These are phyloP conservation scores for Luzula sylvatica DNA, from an alignment of 176 grass and related monocot species.

Conservation along the genomic window DNA sequence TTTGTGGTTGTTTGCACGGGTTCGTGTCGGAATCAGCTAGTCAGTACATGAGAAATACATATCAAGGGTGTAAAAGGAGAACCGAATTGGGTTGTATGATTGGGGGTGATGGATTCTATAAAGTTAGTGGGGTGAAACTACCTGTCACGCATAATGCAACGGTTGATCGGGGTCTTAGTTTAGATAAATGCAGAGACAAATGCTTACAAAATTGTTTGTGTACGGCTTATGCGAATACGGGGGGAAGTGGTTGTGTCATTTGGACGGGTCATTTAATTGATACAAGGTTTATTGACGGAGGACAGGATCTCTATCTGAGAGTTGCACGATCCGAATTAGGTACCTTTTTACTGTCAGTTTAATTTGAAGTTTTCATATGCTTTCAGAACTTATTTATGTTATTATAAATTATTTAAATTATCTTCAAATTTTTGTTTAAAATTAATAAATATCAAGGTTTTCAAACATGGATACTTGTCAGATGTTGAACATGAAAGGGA, in stretches of 20 bases:
- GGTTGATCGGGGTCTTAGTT: no score
- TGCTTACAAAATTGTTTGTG: no score
- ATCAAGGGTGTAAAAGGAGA: constrained; percentile 24
- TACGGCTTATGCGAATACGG: no score
- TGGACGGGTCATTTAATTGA: no score
- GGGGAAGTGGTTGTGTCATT: no score
- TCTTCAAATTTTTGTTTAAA: neutral
- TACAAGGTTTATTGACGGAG: no score
- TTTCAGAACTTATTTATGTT: no score
- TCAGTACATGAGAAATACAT: constrained; percentile 28
- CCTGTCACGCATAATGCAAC: no score
- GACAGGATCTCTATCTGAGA: no score
- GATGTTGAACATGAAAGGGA: constrained; percentile 23
- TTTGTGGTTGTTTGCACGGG: constrained; percentile 33
- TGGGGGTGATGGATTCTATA: constrained; percentile 20
- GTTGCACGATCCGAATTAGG: constrained; percentile 27
- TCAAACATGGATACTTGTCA: neutral
- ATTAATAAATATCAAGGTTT: neutral
- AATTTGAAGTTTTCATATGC: no score
- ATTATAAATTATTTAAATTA: neutral
- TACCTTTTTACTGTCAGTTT: constrained; percentile 11
- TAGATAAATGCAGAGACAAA: no score
- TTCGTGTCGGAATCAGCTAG: constrained; percentile 21
- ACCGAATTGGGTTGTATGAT: constrained; percentile 23
- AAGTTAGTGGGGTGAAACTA: constrained; percentile 35